phyloP scores from a whole-genome alignment of 2,329 filamentous ascomycete species.

The Apiospora marii region DNA sequence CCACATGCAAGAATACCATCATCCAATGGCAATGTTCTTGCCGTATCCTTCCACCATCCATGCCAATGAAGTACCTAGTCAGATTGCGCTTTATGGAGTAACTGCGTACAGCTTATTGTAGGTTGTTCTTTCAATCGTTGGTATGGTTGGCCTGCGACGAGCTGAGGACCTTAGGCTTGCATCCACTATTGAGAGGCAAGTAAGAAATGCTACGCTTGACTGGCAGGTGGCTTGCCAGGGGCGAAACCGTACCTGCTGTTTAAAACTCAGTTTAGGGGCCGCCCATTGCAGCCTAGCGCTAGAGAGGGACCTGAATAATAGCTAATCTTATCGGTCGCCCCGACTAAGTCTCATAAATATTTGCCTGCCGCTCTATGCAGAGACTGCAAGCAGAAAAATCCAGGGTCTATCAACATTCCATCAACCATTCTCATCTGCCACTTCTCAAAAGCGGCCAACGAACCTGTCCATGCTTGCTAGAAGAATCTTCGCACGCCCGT shows the following conservation, averaged over 20 bases:
- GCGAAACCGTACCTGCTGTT: background rate
- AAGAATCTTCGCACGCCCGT: background rate
- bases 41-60: background rate
- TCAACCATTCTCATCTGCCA: background rate
- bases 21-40: background rate
- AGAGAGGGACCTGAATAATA: background rate
- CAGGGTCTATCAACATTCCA: slow-evolving; percentile 15
- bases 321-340: slow-evolving; percentile 24
- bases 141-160: background rate
- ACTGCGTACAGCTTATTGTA: background rate
- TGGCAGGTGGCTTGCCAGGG: background rate
- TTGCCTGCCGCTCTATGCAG: slow-evolving; percentile 11
- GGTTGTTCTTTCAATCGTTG: background rate
- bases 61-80: background rate
- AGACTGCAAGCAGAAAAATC: slow-evolving; percentile 11
- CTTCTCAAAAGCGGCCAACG: background rate
- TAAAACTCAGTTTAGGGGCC: slow-evolving; percentile 16
- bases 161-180: background rate
- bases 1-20: background rate
- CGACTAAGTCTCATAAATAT: slow-evolving; percentile 15
- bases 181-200: background rate
- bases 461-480: background rate
- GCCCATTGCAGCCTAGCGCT: slow-evolving; percentile 14
- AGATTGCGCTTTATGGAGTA: background rate
- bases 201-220: background rate